These are phyloP conservation scores for Fusarium sp. DNA, from an alignment of 2,329 filamentous ascomycete genomes.

Conservation along the genomic window DNA sequence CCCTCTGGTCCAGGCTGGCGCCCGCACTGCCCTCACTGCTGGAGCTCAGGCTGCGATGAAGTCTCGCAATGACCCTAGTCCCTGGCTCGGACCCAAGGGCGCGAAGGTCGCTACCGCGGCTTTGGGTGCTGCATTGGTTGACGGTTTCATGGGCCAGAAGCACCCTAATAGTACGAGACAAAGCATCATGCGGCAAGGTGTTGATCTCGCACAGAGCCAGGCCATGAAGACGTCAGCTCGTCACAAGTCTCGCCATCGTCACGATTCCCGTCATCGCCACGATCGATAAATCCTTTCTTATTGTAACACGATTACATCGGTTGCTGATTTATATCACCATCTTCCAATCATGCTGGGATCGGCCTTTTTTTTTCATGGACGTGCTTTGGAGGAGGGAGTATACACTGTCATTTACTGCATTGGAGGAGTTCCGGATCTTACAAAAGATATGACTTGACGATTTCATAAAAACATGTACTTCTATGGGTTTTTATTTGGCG, in stretches of 20 bases:
- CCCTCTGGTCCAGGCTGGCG: conserved; percentile 55
- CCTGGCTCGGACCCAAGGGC: conserved; percentile 63
- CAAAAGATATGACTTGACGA: not conserved
- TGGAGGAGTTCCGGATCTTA: conserved; percentile 1
- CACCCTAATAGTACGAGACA: conserved; percentile 44
- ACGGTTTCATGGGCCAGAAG: conserved; percentile 58
- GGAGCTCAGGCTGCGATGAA: conserved; percentile 63
- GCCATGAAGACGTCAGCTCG: conserved; percentile 14
- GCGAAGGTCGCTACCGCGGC: conserved; percentile 63
- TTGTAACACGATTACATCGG: not conserved
- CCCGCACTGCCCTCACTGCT: conserved; percentile 60
- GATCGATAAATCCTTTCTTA: not conserved
- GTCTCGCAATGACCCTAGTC: conserved; percentile 58
- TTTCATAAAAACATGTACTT: conserved; percentile 1
- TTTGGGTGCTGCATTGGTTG: conserved; percentile 61
- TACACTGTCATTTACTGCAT: not conserved
- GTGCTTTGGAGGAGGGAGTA: not conserved
- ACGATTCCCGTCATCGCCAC: not conserved
- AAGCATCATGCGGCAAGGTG: conserved; percentile 42
- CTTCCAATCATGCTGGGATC: not conserved
- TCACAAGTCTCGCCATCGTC: conserved; percentile 4
- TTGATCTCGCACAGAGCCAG: conserved; percentile 40
- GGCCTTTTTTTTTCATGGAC: not conserved
- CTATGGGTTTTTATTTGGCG: not conserved
- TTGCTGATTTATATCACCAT: not conserved